phyloP scores from a whole-genome alignment of 495 filamentous ascomycete genomes.

The Ramalina peruviana region DNA sequence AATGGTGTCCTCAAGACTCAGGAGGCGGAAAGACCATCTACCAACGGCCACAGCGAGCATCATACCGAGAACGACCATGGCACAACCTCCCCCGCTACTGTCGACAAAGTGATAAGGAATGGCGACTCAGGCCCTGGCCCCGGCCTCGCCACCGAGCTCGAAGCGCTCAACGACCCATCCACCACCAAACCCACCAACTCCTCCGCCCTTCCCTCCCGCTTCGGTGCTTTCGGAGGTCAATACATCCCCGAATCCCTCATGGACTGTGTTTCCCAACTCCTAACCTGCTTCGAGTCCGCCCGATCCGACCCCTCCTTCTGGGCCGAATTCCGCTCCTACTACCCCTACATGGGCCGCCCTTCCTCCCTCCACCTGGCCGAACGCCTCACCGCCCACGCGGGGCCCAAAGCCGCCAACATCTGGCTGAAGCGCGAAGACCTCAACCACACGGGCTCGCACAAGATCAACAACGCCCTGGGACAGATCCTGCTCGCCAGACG shows the following conservation, averaged over 20 bases:
- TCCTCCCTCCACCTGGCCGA: slow-evolving; percentile 82
- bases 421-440: slow-evolving; percentile 60
- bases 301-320: slow-evolving; percentile 83
- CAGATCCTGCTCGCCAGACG: slow-evolving; percentile 71
- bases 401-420: slow-evolving; percentile 63
- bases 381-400: slow-evolving; percentile 73
- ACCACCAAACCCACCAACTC: slow-evolving; percentile 45
- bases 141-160: slow-evolving; percentile 57
- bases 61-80: slow-evolving; percentile 20
- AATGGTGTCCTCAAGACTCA: slow-evolving; percentile 44
- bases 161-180: slow-evolving; percentile 46
- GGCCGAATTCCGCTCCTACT: slow-evolving; percentile 94
- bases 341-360: slow-evolving; percentile 93
- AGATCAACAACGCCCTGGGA: slow-evolving; percentile 94
- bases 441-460: slow-evolving; percentile 59
- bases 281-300: slow-evolving; percentile 77
- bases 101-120: slow-evolving; percentile 49
- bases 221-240: slow-evolving; percentile 96
- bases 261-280: slow-evolving; percentile 87
- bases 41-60: slow-evolving; percentile 21
- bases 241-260: slow-evolving; percentile 97
- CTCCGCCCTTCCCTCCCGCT: slow-evolving; percentile 63
- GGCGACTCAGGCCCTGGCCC: slow-evolving; percentile 41
- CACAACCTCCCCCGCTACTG: slow-evolving; percentile 29
- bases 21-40: slow-evolving; percentile 32